Percentiles rank a stretch among this genome's conserved stretches.
Evolutionary conservation across 1,284 basidiomycete species (phyloP).

Genomic region (Phlebopus sp.): DNA sequence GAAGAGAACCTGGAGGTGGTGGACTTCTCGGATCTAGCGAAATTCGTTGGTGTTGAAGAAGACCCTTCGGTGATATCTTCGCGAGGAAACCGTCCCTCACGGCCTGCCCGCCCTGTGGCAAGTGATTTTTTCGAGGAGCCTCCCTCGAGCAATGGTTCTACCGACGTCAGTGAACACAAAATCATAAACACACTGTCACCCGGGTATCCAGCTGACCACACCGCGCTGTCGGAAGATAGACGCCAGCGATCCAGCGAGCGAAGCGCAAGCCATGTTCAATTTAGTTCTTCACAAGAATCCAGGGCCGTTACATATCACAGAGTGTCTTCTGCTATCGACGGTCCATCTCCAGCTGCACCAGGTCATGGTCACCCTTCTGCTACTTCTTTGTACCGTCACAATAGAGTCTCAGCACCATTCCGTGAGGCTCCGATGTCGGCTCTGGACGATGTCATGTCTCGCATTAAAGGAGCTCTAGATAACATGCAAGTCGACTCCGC

Average conservation of each 20-base stretch:
- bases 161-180: slow-evolving; percentile 48
- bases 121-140: slow-evolving; percentile 67
- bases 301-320: slow-evolving; percentile 20
- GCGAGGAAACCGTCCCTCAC: slow-evolving; percentile 18
- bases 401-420: slow-evolving; percentile 37
- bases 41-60: slow-evolving; percentile 49
- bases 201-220: slow-evolving; percentile 8
- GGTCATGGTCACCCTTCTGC: slow-evolving; percentile 19
- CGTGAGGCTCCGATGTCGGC: slow-evolving; percentile 73
- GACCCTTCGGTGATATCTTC: slow-evolving; percentile 14
- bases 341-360: slow-evolving; percentile 9
- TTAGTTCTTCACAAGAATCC: slow-evolving; percentile 9
- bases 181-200: slow-evolving; percentile 20
- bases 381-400: slow-evolving; percentile 26
- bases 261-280: slow-evolving; percentile 1
- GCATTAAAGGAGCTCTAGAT: slow-evolving; percentile 83
- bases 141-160: slow-evolving; percentile 31
- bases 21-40: slow-evolving; percentile 73
- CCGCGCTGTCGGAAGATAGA: slow-evolving; percentile 17
- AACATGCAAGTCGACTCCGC: slow-evolving; percentile 54
- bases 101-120: slow-evolving; percentile 49
- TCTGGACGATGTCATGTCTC: slow-evolving; percentile 82
- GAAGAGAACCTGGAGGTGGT: slow-evolving; percentile 70
- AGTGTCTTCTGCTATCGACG: slow-evolving; percentile 17
- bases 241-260: slow-evolving; percentile 12